These are phyloP conservation scores for Allomyces javanicus DNA, from an alignment of 192 early-diverging fungal species.

Conservation along the genomic window DNA sequence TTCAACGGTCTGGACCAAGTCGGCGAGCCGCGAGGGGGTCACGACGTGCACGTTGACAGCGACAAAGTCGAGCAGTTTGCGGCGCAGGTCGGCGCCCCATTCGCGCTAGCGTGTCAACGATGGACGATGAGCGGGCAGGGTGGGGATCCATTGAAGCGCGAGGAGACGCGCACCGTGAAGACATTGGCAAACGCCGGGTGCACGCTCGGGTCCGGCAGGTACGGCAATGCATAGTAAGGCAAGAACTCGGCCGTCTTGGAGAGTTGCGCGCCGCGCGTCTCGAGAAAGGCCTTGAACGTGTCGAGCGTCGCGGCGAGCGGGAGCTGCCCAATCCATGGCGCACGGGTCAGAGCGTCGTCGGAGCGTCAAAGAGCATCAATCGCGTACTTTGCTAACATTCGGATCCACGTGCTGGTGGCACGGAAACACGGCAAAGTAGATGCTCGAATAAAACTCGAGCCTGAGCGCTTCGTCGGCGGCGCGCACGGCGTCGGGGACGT, in stretches of 20 bases:
- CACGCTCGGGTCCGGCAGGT: slow-evolving; percentile 25
- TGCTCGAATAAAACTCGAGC: slow-evolving; percentile 20
- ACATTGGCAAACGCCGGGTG: slow-evolving; percentile 27
- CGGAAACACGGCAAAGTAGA: slow-evolving; percentile 31
- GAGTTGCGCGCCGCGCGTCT: slow-evolving; percentile 22
- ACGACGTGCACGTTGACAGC: not conserved
- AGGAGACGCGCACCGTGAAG: slow-evolving; percentile 8
- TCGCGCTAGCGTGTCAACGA: not conserved
- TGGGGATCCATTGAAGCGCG: not conserved
- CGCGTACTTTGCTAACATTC: slow-evolving; percentile 5
- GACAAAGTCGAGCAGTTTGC: not conserved
- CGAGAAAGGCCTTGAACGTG: slow-evolving; percentile 26
- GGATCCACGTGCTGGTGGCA: slow-evolving; percentile 12
- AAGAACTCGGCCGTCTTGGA: slow-evolving; percentile 25
- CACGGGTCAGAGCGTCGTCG: too few relatives aligned
- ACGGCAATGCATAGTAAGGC: slow-evolving; percentile 29
- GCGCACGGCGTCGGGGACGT: slow-evolving; percentile 10
- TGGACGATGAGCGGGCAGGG: not conserved
- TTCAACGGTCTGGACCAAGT: not conserved
- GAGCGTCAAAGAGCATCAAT: too few relatives aligned
- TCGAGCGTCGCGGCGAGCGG: slow-evolving; percentile 14
- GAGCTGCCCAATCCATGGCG: too few relatives aligned
- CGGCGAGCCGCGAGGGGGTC: not conserved
- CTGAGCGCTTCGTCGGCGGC: slow-evolving; percentile 11
- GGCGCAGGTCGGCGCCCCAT: not conserved